Conservation (phyloP, 495 filamentous ascomycete species). For the Aspergillus funiculosus region DNA sequence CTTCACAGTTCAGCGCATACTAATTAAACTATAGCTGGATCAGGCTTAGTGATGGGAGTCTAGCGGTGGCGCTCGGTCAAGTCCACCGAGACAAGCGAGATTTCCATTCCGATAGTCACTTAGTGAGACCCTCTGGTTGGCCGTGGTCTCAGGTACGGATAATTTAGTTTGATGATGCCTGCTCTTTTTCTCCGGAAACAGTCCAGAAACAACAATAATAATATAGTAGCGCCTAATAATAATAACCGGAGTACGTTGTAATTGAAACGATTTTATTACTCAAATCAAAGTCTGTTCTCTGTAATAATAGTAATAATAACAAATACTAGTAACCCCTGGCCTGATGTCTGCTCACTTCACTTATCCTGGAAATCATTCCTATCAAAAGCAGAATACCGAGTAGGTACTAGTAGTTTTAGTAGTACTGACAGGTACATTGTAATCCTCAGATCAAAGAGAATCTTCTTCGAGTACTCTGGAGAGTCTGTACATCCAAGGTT, state of each 20-base stretch:
- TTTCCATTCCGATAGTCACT: slow-evolving; percentile 26
- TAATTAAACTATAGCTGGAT: slow-evolving; percentile 18
- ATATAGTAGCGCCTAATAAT: neutral
- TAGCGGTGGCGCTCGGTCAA: slow-evolving; percentile 18
- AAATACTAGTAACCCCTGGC: too few relatives aligned
- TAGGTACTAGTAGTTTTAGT: too few relatives aligned
- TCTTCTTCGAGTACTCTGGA: too few relatives aligned
- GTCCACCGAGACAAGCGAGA: slow-evolving; percentile 26
- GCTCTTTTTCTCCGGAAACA: slow-evolving; percentile 18
- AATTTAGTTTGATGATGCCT: slow-evolving; percentile 21
- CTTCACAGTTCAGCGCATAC: slow-evolving; percentile 1
- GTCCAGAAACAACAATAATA: slow-evolving; percentile 8
- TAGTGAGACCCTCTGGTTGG: slow-evolving; percentile 25
- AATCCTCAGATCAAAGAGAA: too few relatives aligned
- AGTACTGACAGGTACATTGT: too few relatives aligned
- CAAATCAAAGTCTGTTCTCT: too few relatives aligned
- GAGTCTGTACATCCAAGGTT: too few relatives aligned
- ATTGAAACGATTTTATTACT: too few relatives aligned
- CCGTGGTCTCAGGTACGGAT: slow-evolving; percentile 21
- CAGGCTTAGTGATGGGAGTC: slow-evolving; percentile 3
- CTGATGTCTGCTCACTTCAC: too few relatives aligned
- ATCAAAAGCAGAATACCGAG: too few relatives aligned
- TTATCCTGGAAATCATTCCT: too few relatives aligned
- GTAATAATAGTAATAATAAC: too few relatives aligned
- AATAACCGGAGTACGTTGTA: neutral